Percentiles rank a stretch among this genome's conserved stretches.
These are phyloP conservation scores for Zasmidium cellare DNA, from an alignment of 2,329 filamentous ascomycete genomes.

Conservation along the genomic window DNA sequence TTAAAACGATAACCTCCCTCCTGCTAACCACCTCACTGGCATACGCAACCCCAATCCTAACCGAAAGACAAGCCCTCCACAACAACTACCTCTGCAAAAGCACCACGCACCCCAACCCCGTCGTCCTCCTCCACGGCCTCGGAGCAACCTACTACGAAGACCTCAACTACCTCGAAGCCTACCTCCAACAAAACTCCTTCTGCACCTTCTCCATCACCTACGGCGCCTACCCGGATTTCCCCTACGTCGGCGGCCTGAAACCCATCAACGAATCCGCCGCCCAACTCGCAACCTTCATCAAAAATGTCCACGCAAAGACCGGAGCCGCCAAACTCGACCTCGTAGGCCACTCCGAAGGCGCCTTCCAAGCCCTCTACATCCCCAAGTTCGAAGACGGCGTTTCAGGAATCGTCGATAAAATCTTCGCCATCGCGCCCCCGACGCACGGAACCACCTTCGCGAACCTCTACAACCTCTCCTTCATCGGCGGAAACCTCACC, in stretches of 20 bases:
- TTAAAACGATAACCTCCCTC: background rate
- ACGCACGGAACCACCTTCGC: slow-evolving; percentile 25
- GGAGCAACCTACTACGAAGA: slow-evolving; percentile 30
- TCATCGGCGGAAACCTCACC: slow-evolving; percentile 22
- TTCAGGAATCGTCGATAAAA: slow-evolving; percentile 16
- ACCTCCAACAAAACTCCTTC: slow-evolving; percentile 21
- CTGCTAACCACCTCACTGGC: background rate
- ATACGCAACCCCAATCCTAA: background rate
- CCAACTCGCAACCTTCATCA: slow-evolving; percentile 23
- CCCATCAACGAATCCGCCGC: slow-evolving; percentile 19
- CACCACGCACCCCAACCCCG: slow-evolving; percentile 24
- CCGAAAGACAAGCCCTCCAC: slow-evolving; percentile 5
- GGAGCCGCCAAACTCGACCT: slow-evolving; percentile 23
- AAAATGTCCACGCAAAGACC: slow-evolving; percentile 17
- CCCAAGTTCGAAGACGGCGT: slow-evolving; percentile 22
- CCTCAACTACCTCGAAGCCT: slow-evolving; percentile 23
- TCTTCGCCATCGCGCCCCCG: slow-evolving; percentile 27
- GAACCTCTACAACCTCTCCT: slow-evolving; percentile 20
- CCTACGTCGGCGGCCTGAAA: slow-evolving; percentile 24
- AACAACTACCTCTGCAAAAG: slow-evolving; percentile 26
- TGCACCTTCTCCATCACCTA: slow-evolving; percentile 29
- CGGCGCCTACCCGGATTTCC: slow-evolving; percentile 20
- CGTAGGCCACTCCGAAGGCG: slow-evolving; percentile 27
- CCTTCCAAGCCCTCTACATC: slow-evolving; percentile 25
- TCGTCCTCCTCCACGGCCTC: slow-evolving; percentile 26